Evolutionary conservation across 139 green algal species (phyloP), one percentile per base, ranked within the genome.

Genomic region (Deuterostichococcus epilithicus): DNA sequence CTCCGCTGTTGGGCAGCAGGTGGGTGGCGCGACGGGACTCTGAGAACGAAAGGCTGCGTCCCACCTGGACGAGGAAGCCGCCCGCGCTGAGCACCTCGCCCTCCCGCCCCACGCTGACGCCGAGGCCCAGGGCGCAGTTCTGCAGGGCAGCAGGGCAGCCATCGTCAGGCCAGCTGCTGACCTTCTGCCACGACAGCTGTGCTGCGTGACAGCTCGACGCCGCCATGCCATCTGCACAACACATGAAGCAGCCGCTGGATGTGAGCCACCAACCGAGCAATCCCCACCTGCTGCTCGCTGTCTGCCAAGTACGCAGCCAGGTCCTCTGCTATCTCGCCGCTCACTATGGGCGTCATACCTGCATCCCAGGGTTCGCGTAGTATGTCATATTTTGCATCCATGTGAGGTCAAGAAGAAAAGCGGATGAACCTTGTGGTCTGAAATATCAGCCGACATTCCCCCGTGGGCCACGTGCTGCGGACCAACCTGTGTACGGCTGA

Each of bases 291-390:
- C 81, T 94, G 90, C 80, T 95, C 90, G 37, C 37, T 82, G 23
- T 93, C 86, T 3, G 69, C 87, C 78, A 98, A 77, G 84, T 98
- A 98, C 38, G 80, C 83, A 0, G 94, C 91, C 28, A 98, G 78
- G 86, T 98, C 94, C 75, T 97, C 94, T 1, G 89, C 94, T 20
- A 98, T 77, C 82, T 96, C 92, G 72, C 88, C 86, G 32, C 47
- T 80, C 22, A 34, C 32, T 66, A 97, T 93, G 22, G 82, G 81
- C 38, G 92, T 83, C 75, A 89, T 88, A 15, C 92, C 91, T 22
- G 88, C 73, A 52, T 71, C 25, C 58, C 5, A 15, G 74, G 82
- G 79, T 36, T 83, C 25, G 0, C 81, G 85, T 74, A 71, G 66
- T 2, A 71, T 71, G 32, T 71, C 28, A 20, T n/a, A n/a, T n/a